phyloP scores from a whole-genome alignment of 73 alveolate species.

The Paramecium pentaurelia region DNA sequence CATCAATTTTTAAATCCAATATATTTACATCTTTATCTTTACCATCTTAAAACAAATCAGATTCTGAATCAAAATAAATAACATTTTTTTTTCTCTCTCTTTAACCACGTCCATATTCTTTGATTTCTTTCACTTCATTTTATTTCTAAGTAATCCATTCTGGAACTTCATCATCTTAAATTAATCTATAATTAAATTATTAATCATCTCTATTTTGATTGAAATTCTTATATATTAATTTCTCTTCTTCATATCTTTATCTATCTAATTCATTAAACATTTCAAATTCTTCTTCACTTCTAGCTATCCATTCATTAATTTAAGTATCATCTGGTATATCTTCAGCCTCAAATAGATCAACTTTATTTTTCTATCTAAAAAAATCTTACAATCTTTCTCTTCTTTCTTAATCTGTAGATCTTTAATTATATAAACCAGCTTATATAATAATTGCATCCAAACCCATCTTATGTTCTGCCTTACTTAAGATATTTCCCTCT shows the following conservation, averaged over 20 bases:
- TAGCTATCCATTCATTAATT: slow-evolving; percentile 90
- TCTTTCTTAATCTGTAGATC: slow-evolving; percentile 93
- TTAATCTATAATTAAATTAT: slow-evolving; percentile 78
- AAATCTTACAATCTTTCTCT: slow-evolving; percentile 90
- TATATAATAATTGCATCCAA: slow-evolving; percentile 95
- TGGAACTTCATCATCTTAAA: slow-evolving; percentile 95
- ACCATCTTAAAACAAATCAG: slow-evolving; percentile 7
- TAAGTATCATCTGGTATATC: slow-evolving; percentile 89
- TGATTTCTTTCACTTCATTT: slow-evolving; percentile 74
- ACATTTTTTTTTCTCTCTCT: slow-evolving; percentile 88
- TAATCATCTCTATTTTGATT: slow-evolving; percentile 60
- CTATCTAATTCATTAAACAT: slow-evolving; percentile 73
- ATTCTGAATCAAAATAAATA: slow-evolving; percentile 81
- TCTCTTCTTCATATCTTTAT: slow-evolving; percentile 79
- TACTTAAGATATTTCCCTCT: slow-evolving; percentile 93
- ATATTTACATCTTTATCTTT: neutral
- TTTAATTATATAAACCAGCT: slow-evolving; percentile 95
- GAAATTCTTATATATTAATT: slow-evolving; percentile 65
- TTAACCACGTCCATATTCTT: slow-evolving; percentile 87
- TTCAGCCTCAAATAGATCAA: slow-evolving; percentile 83
- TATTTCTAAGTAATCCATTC: slow-evolving; percentile 89
- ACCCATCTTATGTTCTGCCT: slow-evolving; percentile 95
- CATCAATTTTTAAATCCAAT: neutral
- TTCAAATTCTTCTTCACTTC: slow-evolving; percentile 85
- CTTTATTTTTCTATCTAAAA: slow-evolving; percentile 68